Base-by-base conservation (phyloP, 345 rosid species). In the Geranium rotundifolium region DNA sequence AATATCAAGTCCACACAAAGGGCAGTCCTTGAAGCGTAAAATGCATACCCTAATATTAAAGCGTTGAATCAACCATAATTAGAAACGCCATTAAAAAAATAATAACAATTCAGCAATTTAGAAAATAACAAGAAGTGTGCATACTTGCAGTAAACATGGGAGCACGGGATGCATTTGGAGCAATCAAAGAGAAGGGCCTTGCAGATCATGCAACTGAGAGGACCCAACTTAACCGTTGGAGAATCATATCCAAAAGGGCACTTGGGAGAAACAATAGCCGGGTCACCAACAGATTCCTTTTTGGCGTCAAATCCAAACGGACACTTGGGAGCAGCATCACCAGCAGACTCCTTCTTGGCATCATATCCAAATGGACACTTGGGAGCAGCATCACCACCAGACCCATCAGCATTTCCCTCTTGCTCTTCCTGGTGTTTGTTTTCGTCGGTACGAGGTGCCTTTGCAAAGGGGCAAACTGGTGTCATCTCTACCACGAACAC, bases 231-330 rank as follows among this genome's bases (percentile, higher is more conserved):
- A 77, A 95, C 90, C 0, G 88, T 81, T 37, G 81, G 87, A 10
- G 97, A 85, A 76, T 88, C 99, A 49, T 86, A 95, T 54, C 99
- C 99, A 52, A 90, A 84, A 0, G 99, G 97, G 59, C 99, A 90
- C 70, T 88, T 95, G n/a, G 96, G 87, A 60, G 88, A 72, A 31
- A 84, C 59, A 18, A 46, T 71, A 54, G 82, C 82, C 17, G 85
- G 63, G 52, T 65, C 79, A 17, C 52, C 63, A 8, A n/a, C 58
- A n/a, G 81, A 66, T 7, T 76, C 91, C 59, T 67, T 80, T 65
- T 71, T 67, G 34, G 72, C 60, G 54, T 54, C 67, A 18, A 56
- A 57, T 10, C 67, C 67, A 29, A 65, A 65, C 15, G 67, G 67
- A 29, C 67, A 65, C 60, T 65, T 65, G 0, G 61, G 49, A 23